Evolutionary conservation across 2,329 filamentous ascomycete species (phyloP), one percentile per base, ranked within the genome.

Genomic region (Coniosporium tulheliwenetii): DNA sequence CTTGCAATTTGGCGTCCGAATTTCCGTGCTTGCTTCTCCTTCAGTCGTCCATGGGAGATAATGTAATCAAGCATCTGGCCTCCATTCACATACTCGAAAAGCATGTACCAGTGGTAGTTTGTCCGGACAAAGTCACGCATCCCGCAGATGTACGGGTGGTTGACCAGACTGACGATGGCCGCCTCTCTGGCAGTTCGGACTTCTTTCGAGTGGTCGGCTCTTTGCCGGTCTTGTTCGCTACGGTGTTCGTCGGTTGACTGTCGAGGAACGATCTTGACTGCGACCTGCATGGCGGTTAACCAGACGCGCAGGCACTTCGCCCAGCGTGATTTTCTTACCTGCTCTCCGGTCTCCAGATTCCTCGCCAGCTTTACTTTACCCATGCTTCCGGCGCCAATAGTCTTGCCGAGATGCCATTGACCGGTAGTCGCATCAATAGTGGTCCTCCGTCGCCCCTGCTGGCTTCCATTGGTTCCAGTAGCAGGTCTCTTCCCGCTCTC

Each of bases 31-130:
- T 94, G 89, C 63, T 96, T 96, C 66, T 98, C 91, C 69, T 96
- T 96, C 47, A 98, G 69, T 54, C 93, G 84, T 43, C 89, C 91
- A 55, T 98, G 91, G 3, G 87, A 95, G 57, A 98, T 98, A 60
- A 98, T 98, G 63, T 96, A 98, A 66, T 98, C 91, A 45, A 98
- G 77, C 91, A 98, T 96, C 64, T 98, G 91, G 13, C 91, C 91
- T 38, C 91, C 91, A 56, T 98, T 95, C 61, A 98, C 91, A 60
- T 91, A 95, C 65, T 98, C 91, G 56, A 94, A 98, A 39, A 98
- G 77, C 91, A 98, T 98, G 63, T 98, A 98, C 91, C 91, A 98
- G 62, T 98, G 91, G 59, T 95, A 91, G 54, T 91, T 89, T 39
- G 91, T 96, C 43, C 87, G 81, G 42, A 96, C 82, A 19, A 95